Base-by-base conservation (phyloP, 2,329 filamentous ascomycete species). In the Trichoderma harzianum region DNA sequence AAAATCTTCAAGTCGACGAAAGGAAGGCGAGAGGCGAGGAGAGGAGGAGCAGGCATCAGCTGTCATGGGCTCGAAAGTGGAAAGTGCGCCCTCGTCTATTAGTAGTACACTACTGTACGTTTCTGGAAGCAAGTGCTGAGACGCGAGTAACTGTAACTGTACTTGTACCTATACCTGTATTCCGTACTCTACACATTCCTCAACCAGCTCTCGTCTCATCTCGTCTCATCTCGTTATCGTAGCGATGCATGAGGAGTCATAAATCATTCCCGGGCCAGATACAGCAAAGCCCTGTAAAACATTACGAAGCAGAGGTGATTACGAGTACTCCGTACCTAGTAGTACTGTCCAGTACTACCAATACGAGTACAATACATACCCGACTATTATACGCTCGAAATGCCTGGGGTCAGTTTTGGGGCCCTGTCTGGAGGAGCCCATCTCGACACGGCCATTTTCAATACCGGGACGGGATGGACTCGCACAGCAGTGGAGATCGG, bases 11-110 rank as follows among this genome's bases (percentile, higher is more conserved):
- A n/a, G 28, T 34, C 5, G 26, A 65, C 21, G n/a, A 32, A 53
- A 7, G 26, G 14, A 14, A 34, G 30, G 21, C n/a, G n/a, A 21
- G 43, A 43, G 39, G 39, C 7, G 39, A n/a, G 39, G 39, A n/a
- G 39, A 53, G 63, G 12, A 65, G n/a, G n/a, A 66, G n/a, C 30
- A 55, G 47, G 63, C 63, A 66, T 66, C 63, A 36, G 63, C 28
- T 55, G 28, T 24, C 26, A 24, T n/a, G 43, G 30, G 28, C 30
- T 26, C 32, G 7, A 26, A 62, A 39, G 32, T 26, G 60, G 60
- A 18, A 28, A 39, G 60, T 26, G 60, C 14, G 51, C 30, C 21
- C 14, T 57, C n/a, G 55, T 58, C 30, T 14, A 11, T 36, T 36
- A 36, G 5, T 32, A 60, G 5, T 32, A 60, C 28, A 32, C 18